phyloP scores from a whole-genome alignment of 352 stramenopile genomes.

The Pythium coloratum region DNA sequence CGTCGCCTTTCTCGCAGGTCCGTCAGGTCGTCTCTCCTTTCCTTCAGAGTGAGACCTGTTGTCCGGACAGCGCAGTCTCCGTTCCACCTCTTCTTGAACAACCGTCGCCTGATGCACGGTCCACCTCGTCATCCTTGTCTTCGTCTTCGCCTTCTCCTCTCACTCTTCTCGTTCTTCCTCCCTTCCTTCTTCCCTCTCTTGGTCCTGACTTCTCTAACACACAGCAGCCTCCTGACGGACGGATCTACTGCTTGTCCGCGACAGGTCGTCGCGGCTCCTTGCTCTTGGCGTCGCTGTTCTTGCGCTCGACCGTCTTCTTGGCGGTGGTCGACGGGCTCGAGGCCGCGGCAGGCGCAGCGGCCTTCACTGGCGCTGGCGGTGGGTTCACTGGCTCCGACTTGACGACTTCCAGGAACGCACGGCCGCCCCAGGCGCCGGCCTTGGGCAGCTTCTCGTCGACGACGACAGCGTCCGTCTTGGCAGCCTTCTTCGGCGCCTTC shows the following conservation, averaged over 20 bases:
- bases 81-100: slow-evolving; percentile 14
- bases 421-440: slow-evolving; percentile 72
- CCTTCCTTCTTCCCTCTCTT: slow-evolving; percentile 17
- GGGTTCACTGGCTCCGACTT: slow-evolving; percentile 65
- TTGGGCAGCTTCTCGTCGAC: slow-evolving; percentile 57
- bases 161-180: slow-evolving; percentile 4
- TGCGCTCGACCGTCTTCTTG: slow-evolving; percentile 28
- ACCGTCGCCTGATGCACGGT: not conserved
- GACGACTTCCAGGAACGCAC: slow-evolving; percentile 84
- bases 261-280: slow-evolving; percentile 31
- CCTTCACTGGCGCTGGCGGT: slow-evolving; percentile 36
- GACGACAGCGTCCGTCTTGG: slow-evolving; percentile 8
- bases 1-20: not conserved
- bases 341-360: slow-evolving; percentile 10
- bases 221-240: not conserved
- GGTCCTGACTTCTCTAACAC: slow-evolving; percentile 23
- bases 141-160: not conserved
- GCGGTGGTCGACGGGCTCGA: slow-evolving; percentile 14
- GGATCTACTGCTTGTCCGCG: slow-evolving; percentile 43
- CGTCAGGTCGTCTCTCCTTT: not conserved
- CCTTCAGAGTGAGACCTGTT: not conserved
- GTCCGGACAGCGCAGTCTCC: not conserved
- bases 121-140: slow-evolving; percentile 6
- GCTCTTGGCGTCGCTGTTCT: slow-evolving; percentile 28
- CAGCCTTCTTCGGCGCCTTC: slow-evolving; percentile 29